phyloP scores from a whole-genome alignment of 345 rosid genomes.

The Chamaenerion angustifolium region DNA sequence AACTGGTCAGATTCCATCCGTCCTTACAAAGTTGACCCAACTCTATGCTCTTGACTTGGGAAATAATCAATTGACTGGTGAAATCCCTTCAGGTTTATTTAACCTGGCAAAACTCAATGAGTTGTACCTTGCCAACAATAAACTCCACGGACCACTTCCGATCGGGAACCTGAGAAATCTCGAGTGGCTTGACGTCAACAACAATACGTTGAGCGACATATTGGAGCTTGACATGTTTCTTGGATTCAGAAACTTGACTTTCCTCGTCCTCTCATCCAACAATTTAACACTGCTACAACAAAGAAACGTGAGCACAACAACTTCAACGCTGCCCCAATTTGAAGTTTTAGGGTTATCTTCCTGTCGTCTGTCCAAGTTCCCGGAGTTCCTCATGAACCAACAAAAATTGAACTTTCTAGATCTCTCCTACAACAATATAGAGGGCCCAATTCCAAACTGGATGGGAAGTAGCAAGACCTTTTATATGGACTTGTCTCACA shows the following conservation, averaged over 20 bases:
- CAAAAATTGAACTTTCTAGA: not conserved
- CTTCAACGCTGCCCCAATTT: not conserved
- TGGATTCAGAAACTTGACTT: not conserved
- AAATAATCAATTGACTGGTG: constrained; percentile 10
- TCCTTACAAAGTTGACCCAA: constrained; percentile 4
- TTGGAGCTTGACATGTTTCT: not conserved
- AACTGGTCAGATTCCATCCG: constrained; percentile 5
- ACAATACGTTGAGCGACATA: constrained; percentile 10
- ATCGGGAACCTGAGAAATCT: constrained; percentile 2
- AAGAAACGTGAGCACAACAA: too few species aligned
- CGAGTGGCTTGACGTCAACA: not conserved
- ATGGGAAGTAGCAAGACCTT: not conserved
- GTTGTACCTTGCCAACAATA: not conserved
- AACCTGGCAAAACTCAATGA: not conserved
- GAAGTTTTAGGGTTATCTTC: not conserved
- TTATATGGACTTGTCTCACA: constrained; percentile 1
- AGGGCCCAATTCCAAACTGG: constrained; percentile 15
- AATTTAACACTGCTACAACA: constrained; percentile 1
- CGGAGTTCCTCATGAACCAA: constrained; percentile 11
- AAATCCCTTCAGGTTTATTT: constrained; percentile 1
- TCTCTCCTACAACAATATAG: constrained; percentile 10
- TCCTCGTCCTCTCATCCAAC: constrained; percentile 1
- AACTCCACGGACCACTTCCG: constrained; percentile 14
- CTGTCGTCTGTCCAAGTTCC: constrained; percentile 11
- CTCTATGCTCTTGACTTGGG: accelerated